Evolutionary conservation across 257 asterid species (phyloP).

Genomic region (Nicotiana benthamiana): DNA sequence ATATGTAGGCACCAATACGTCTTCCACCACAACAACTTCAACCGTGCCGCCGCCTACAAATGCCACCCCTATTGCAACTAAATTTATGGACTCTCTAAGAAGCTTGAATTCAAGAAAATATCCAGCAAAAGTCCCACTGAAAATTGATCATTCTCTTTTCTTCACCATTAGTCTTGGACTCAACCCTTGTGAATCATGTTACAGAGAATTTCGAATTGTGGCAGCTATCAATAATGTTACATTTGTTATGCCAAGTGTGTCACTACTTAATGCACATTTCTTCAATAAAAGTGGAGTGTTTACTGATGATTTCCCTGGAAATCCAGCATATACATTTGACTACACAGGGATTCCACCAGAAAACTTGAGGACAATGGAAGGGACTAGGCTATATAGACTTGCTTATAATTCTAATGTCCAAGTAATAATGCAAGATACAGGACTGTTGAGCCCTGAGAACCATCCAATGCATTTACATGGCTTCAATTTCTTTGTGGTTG

Average conservation of each 20-base stretch:
- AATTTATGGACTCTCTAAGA: conserved; percentile 32
- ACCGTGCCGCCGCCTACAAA: conserved; percentile 33
- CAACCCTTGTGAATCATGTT: conserved; percentile 31
- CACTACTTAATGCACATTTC: conserved; percentile 50
- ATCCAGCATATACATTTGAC: conserved; percentile 27
- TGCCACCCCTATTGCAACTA: conserved; percentile 33
- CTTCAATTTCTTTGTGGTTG: conserved; percentile 40
- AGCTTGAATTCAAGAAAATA: conserved; percentile 32
- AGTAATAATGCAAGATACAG: conserved; percentile 47
- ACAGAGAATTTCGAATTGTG: conserved; percentile 23
- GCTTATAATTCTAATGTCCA: conserved; percentile 44
- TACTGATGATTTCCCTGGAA: conserved; percentile 52
- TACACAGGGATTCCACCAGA: conserved; percentile 40
- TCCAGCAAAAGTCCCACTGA: conserved; percentile 38
- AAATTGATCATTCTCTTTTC: conserved; percentile 35
- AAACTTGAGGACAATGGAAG: conserved; percentile 36
- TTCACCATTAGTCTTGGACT: conserved; percentile 50
- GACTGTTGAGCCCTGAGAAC: conserved; percentile 42
- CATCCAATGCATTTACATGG: conserved; percentile 64
- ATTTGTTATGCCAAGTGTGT: conserved; percentile 37
- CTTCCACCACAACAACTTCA: conserved; percentile 24
- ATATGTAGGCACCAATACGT: conserved; percentile 28
- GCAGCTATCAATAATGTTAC: conserved; percentile 51
- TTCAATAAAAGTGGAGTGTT: conserved; percentile 41
- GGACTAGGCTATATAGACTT: conserved; percentile 46